Evolutionary conservation across 2,329 filamentous ascomycete genomes (phyloP).

Genomic region (Aspergillus novoparasiticus): DNA sequence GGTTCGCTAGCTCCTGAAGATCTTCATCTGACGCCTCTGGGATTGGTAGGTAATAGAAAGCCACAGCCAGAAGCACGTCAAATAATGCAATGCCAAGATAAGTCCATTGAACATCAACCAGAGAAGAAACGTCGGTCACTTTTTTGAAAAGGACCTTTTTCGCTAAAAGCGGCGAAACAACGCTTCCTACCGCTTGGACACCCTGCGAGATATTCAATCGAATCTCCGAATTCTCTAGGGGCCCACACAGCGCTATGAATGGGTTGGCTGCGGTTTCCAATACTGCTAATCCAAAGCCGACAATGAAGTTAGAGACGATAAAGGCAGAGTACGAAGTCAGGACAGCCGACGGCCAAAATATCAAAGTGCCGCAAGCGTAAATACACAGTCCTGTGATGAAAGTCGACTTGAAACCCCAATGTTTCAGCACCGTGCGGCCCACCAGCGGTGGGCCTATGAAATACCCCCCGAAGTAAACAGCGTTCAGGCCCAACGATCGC

Average conservation of each 20-base stretch:
- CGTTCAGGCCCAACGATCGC: conserved; percentile 54
- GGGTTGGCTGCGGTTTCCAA: conserved; percentile 64
- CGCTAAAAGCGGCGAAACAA: conserved; percentile 62
- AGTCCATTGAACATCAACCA: conserved; percentile 66
- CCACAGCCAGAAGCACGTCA: conserved; percentile 59
- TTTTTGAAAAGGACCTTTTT: conserved; percentile 59
- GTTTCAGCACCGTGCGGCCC: conserved; percentile 57
- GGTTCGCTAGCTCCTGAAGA: conserved; percentile 57
- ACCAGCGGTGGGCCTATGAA: conserved; percentile 58
- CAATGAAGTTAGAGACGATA: conserved; percentile 64
- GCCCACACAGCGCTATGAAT: conserved; percentile 64
- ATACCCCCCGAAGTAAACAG: conserved; percentile 63
- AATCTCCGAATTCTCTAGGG: conserved; percentile 61
- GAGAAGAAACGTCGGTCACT: conserved; percentile 50
- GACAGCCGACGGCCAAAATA: conserved; percentile 68
- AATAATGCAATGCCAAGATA: conserved; percentile 66
- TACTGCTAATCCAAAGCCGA: conserved; percentile 61
- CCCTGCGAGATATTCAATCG: conserved; percentile 63
- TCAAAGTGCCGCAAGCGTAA: conserved; percentile 63
- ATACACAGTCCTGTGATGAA: conserved; percentile 63
- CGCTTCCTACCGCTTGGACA: conserved; percentile 62
- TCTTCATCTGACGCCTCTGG: conserved; percentile 65
- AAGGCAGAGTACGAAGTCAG: conserved; percentile 63
- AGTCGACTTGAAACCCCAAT: conserved; percentile 64
- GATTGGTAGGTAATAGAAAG: conserved; percentile 63